A percentile compares a stretch with the other conserved stretches of the same genome.
Conservation (phyloP, 768 basidiomycete genomes). For the Lentinus tigrinus region DNA sequence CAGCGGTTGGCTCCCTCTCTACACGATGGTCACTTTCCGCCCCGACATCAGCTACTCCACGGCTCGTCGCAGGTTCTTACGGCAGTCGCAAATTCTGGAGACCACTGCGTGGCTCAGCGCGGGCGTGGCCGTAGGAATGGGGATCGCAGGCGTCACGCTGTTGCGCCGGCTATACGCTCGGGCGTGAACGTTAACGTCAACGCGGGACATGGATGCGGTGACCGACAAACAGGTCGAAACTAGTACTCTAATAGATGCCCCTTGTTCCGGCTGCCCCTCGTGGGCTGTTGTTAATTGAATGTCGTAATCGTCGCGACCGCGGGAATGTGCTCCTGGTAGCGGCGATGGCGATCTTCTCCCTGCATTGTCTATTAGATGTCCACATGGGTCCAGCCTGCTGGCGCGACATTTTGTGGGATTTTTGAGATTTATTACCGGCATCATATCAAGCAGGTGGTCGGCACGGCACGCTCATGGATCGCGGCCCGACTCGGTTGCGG, state of each 20-base stretch:
- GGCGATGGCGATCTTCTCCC: conserved; percentile 16
- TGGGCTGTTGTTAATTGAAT: conserved; percentile 18
- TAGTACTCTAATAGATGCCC: neutral
- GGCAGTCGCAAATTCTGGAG: conserved; percentile 66
- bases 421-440: conserved; percentile 17
- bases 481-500: conserved; percentile 3
- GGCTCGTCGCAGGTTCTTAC: conserved; percentile 65
- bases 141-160: conserved; percentile 35
- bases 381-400: conserved; percentile 6
- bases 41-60: conserved; percentile 91
- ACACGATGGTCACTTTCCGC: conserved; percentile 98
- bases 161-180: conserved; percentile 22
- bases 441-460: neutral
- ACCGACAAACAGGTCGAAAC: neutral
- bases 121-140: conserved; percentile 42
- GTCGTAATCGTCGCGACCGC: conserved; percentile 17
- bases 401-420: conserved; percentile 28
- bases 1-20: conserved; percentile 86
- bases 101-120: conserved; percentile 49
- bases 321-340: conserved; percentile 9
- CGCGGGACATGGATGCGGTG: neutral
- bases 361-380: neutral
- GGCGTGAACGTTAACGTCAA: conserved; percentile 8
- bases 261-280: conserved; percentile 1
- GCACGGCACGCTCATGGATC: conserved; percentile 9